A percentile compares a stretch with the other conserved stretches of the same genome.
phyloP scores from a whole-genome alignment of 768 basidiomycete genomes.

The Xerocomellus amylosporus region DNA sequence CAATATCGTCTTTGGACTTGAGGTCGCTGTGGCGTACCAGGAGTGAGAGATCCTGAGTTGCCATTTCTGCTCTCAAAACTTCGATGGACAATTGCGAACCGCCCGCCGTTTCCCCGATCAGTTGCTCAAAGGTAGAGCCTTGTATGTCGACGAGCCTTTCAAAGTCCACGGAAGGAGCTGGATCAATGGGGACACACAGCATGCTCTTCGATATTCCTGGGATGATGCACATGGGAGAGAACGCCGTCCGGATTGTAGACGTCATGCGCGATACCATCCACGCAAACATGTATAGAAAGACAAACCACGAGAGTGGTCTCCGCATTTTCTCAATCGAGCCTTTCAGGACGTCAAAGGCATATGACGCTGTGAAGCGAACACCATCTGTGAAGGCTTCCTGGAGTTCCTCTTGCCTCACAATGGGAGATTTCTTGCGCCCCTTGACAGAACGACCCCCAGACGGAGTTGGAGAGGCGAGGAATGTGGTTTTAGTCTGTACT shows the following conservation, averaged over 20 bases:
- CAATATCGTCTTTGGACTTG: constrained; percentile 55
- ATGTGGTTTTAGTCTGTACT: constrained; percentile 19
- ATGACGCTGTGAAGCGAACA: constrained; percentile 33
- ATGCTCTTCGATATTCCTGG: constrained; percentile 52
- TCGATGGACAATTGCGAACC: constrained; percentile 61
- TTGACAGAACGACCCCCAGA: constrained; percentile 17
- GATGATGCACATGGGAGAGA: constrained; percentile 59
- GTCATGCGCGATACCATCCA: constrained; percentile 42
- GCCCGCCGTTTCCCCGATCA: constrained; percentile 57
- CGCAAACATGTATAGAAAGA: constrained; percentile 52
- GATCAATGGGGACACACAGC: constrained; percentile 37
- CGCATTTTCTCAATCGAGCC: constrained; percentile 50
- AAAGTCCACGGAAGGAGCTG: constrained; percentile 50
- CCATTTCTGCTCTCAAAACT: constrained; percentile 77
- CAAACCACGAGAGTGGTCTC: constrained; percentile 51
- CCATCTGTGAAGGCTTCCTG: constrained; percentile 22
- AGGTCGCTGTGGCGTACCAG: constrained; percentile 64
- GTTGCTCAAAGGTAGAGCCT: constrained; percentile 57
- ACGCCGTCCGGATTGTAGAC: constrained; percentile 41
- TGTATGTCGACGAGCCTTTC: constrained; percentile 59
- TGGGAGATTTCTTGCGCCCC: constrained; percentile 28
- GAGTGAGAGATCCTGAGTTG: constrained; percentile 62
- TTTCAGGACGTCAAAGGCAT: constrained; percentile 47
- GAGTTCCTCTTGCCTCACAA: constrained; percentile 28
- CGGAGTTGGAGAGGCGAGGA: constrained; percentile 18